These are phyloP conservation scores for Bipolaris bicolor DNA, from an alignment of 2,329 filamentous ascomycete genomes.

Conservation along the genomic window DNA sequence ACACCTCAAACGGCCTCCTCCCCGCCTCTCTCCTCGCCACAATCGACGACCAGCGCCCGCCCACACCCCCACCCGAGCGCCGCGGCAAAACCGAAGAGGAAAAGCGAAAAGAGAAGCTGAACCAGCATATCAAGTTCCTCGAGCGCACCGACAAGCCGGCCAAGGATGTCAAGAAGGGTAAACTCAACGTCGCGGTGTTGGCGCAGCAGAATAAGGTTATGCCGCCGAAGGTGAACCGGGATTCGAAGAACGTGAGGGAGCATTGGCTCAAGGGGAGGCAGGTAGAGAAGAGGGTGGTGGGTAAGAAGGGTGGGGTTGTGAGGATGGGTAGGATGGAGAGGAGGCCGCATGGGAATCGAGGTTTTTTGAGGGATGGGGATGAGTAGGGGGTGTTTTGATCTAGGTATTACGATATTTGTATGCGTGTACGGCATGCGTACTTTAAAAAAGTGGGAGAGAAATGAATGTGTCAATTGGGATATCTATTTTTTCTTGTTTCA, in stretches of 20 bases:
- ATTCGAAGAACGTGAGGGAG: constrained; percentile 47
- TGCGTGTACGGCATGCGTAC: background rate
- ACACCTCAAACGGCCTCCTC: constrained; percentile 56
- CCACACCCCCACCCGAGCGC: constrained; percentile 50
- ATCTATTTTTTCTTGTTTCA: background rate
- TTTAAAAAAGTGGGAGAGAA: background rate
- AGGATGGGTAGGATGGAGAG: constrained; percentile 44
- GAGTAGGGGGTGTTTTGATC: constrained; percentile 12
- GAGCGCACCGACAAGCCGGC: constrained; percentile 55
- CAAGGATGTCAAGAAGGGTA: constrained; percentile 59
- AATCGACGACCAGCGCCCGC: constrained; percentile 52
- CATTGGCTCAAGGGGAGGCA: constrained; percentile 52
- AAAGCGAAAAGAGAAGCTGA: constrained; percentile 53
- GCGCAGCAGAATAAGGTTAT: constrained; percentile 51
- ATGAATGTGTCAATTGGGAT: background rate
- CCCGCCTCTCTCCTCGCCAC: constrained; percentile 59
- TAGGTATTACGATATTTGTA: too few relatives aligned
- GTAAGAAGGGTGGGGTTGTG: constrained; percentile 20
- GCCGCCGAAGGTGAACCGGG: constrained; percentile 52
- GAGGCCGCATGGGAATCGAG: constrained; percentile 33
- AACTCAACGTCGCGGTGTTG: constrained; percentile 58
- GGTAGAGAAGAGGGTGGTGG: constrained; percentile 41
- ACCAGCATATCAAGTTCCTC: constrained; percentile 56
- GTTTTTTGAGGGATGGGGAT: constrained; percentile 41
- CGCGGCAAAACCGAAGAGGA: constrained; percentile 33